Evolutionary conservation across 257 asterid species (phyloP).

Genomic region (Plantago ovata): DNA sequence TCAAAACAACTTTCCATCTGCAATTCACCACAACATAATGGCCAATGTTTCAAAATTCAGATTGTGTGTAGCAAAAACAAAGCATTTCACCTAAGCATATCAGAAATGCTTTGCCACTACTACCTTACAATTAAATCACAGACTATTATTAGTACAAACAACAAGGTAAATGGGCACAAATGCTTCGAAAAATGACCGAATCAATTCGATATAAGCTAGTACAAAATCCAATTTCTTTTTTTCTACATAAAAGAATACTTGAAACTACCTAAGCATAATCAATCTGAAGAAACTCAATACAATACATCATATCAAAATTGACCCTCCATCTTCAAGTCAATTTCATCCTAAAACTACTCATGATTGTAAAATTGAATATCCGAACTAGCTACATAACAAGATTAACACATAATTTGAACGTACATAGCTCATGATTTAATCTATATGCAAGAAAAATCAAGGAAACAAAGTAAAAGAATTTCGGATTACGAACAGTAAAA

Average conservation of each 20-base stretch:
- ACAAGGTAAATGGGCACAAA: not conserved
- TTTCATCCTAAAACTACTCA: too few species aligned
- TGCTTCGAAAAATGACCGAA: not conserved
- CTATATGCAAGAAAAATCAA: too few species aligned
- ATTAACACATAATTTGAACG: slow-evolving; percentile 9
- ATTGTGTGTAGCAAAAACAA: slow-evolving; percentile 14
- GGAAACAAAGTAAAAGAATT: slow-evolving; percentile 4
- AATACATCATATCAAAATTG: too few species aligned
- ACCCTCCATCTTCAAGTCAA: too few species aligned
- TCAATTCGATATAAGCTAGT: not conserved
- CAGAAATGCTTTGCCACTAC: slow-evolving; percentile 4
- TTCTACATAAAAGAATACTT: not conserved
- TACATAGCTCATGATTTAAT: slow-evolving; percentile 6
- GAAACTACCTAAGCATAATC: not conserved
- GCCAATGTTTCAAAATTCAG: not conserved
- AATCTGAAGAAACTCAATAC: too few species aligned
- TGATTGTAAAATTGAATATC: too few species aligned
- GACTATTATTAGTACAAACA: not conserved
- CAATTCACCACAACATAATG: slow-evolving; percentile 17
- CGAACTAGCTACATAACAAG: not conserved
- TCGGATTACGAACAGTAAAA: slow-evolving; percentile 6
- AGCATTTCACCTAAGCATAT: not conserved
- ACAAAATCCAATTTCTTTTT: not conserved
- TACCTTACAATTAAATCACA: not conserved
- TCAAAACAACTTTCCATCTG: slow-evolving; percentile 25